phyloP scores from a whole-genome alignment of 306 rosid genomes.

The Cajanus cajan region DNA sequence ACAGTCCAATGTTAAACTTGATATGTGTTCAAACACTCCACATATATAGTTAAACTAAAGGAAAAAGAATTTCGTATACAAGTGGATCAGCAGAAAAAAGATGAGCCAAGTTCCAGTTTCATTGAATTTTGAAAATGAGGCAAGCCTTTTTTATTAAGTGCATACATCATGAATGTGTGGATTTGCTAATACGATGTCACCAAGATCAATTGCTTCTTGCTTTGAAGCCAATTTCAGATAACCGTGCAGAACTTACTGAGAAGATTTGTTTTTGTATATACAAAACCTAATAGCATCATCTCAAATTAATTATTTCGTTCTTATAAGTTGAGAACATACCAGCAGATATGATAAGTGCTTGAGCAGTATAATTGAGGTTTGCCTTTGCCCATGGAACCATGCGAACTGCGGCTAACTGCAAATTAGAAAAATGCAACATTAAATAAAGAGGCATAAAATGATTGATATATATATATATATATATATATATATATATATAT shows the following conservation, averaged over 20 bases:
- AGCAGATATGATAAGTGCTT: conserved; percentile 89
- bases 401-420: conserved; percentile 77
- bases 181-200: not conserved
- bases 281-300: not conserved
- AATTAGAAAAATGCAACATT: conserved; percentile 10
- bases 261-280: not conserved
- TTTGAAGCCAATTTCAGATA: not conserved
- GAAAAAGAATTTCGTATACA: not conserved
- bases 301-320: not conserved
- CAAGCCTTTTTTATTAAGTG: conserved; percentile 14
- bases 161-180: not conserved
- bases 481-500: not conserved
- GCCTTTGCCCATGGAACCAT: conserved; percentile 93
- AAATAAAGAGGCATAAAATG: not conserved
- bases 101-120: not conserved
- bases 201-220: conserved; percentile 6
- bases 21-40: not conserved
- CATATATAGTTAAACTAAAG: not conserved
- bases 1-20: conserved; percentile 9
- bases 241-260: not conserved
- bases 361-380: conserved; percentile 88
- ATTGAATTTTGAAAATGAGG: not conserved
- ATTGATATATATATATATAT: not conserved
- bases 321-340: conserved; percentile 46
- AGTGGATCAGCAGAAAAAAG: not conserved